phyloP scores from a whole-genome alignment of 2,329 filamentous ascomycete species.

The Pseudogymnoascus sp. region DNA sequence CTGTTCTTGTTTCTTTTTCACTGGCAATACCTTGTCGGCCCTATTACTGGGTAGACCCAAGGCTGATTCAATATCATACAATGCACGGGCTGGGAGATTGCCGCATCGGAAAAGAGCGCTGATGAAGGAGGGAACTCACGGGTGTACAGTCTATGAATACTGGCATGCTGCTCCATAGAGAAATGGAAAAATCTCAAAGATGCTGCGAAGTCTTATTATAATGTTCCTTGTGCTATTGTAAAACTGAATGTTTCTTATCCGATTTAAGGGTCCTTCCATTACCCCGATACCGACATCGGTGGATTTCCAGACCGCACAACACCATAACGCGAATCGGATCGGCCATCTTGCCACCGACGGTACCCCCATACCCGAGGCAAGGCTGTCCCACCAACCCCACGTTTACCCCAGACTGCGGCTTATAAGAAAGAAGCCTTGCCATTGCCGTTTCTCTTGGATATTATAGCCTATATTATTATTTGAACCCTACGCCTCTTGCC shows the following conservation, averaged over 20 bases:
- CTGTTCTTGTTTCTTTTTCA: conserved; percentile 23
- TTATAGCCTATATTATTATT: background rate
- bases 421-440: background rate
- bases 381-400: conserved; percentile 1
- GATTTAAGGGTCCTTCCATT: conserved; percentile 1
- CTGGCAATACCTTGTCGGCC: conserved; percentile 31
- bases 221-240: conserved; percentile 11
- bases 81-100: conserved; percentile 26
- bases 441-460: background rate
- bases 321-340: background rate
- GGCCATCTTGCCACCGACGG: background rate
- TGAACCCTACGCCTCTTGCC: background rate
- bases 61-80: conserved; percentile 23
- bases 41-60: conserved; percentile 25
- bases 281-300: background rate
- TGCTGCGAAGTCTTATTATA: conserved; percentile 19
- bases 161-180: conserved; percentile 28
- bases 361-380: conserved; percentile 9
- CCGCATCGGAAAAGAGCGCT: conserved; percentile 25
- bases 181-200: conserved; percentile 27
- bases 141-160: conserved; percentile 28
- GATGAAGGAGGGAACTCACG: conserved; percentile 25
- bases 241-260: conserved; percentile 6
- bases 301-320: background rate
- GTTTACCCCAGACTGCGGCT: background rate